These are phyloP conservation scores for Neoconidiobolus thromboides DNA, from an alignment of 371 early-diverging fungal species.

Conservation along the genomic window DNA sequence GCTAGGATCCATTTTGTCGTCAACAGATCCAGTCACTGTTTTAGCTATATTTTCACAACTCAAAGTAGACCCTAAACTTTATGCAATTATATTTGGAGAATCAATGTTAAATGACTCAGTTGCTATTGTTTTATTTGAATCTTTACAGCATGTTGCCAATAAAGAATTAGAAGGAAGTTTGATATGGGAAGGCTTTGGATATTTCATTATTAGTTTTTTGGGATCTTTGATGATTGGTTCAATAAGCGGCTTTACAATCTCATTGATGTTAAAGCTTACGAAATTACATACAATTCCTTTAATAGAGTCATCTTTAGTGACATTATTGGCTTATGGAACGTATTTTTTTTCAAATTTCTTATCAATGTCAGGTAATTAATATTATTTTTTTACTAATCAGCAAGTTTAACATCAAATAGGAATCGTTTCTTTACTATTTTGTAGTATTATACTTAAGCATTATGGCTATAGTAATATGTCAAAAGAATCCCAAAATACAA, in stretches of 20 bases:
- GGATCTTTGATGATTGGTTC: slow-evolving; percentile 71
- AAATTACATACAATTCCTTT: slow-evolving; percentile 6
- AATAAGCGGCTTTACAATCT: slow-evolving; percentile 47
- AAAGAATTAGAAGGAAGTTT: slow-evolving; percentile 47
- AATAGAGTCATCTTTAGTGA: slow-evolving; percentile 63
- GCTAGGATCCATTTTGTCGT: slow-evolving; percentile 80
- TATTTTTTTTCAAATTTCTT: slow-evolving; percentile 78
- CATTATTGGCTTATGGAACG: slow-evolving; percentile 69
- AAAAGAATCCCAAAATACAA: slow-evolving; percentile 43
- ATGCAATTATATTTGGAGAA: slow-evolving; percentile 88
- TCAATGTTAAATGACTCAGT: slow-evolving; percentile 86
- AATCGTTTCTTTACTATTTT: slow-evolving; percentile 86
- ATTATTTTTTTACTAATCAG: background rate
- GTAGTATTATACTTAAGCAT: slow-evolving; percentile 78
- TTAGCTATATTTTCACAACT: slow-evolving; percentile 81
- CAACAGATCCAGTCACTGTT: slow-evolving; percentile 92
- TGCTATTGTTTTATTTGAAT: slow-evolving; percentile 82
- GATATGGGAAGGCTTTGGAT: slow-evolving; percentile 44
- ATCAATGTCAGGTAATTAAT: slow-evolving; percentile 44
- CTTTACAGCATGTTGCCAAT: slow-evolving; percentile 60
- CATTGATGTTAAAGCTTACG: slow-evolving; percentile 25
- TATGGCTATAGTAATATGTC: slow-evolving; percentile 84
- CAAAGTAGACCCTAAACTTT: slow-evolving; percentile 78
- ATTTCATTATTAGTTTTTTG: slow-evolving; percentile 60
- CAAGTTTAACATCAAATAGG: slow-evolving; percentile 17